These are phyloP conservation scores for Podosphaera fusca DNA, from an alignment of 2,329 filamentous ascomycete genomes.

Conservation along the genomic window DNA sequence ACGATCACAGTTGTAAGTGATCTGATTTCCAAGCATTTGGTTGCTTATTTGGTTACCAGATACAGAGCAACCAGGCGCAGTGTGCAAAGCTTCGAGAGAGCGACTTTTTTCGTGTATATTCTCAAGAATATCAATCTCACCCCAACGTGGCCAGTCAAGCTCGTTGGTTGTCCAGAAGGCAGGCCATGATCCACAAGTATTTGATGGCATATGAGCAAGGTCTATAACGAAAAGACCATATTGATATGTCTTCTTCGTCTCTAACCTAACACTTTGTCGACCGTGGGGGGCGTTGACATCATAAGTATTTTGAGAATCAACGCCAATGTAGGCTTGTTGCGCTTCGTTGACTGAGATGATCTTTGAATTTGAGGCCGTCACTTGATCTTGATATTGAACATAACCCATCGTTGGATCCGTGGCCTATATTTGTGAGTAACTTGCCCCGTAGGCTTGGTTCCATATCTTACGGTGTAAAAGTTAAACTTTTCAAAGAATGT, in stretches of 20 bases:
- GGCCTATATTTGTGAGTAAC: background rate
- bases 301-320: background rate
- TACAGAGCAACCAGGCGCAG: conserved; percentile 21
- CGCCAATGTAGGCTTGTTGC: conserved; percentile 1
- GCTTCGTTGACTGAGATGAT: background rate
- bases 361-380: background rate
- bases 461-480: background rate
- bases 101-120: conserved; percentile 21
- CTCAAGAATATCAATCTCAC: conserved; percentile 21
- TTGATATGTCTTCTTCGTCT: conserved; percentile 37
- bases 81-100: conserved; percentile 19
- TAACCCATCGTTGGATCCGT: conserved; percentile 1
- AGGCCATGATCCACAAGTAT: conserved; percentile 49
- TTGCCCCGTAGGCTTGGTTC: background rate
- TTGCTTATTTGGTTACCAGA: conserved; percentile 10
- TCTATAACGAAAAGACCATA: conserved; percentile 48
- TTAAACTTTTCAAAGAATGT: conserved; percentile 2
- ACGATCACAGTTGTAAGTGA: conserved; percentile 20
- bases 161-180: conserved; percentile 21
- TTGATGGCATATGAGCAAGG: conserved; percentile 46
- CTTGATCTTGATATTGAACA: conserved; percentile 1
- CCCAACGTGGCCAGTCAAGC: conserved; percentile 11
- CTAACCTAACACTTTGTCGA: conserved; percentile 36
- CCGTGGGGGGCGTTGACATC: conserved; percentile 12
- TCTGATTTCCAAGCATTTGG: conserved; percentile 19